Evolutionary conservation across 2,329 filamentous ascomycete species (phyloP).

Genomic region (Lizonia empirigonia): DNA sequence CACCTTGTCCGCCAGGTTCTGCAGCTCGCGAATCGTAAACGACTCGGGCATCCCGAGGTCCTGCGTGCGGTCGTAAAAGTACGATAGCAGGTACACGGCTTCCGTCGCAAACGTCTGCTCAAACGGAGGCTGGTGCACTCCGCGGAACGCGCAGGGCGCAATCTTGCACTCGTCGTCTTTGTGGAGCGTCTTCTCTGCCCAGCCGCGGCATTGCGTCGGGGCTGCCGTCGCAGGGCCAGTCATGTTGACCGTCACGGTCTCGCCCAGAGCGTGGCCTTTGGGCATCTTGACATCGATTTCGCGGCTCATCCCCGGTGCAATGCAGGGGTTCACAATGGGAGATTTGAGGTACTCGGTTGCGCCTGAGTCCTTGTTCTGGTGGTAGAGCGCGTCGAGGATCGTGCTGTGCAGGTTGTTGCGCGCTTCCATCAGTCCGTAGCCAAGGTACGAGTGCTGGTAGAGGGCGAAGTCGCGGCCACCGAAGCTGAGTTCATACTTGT

Average conservation of each 20-base stretch:
- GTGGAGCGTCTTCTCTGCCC: constrained; percentile 87
- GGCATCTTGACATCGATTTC: constrained; percentile 74
- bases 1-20: constrained; percentile 82
- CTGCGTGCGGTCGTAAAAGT: constrained; percentile 95
- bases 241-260: constrained; percentile 77
- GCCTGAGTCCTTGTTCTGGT: constrained; percentile 58
- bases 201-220: constrained; percentile 83
- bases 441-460: constrained; percentile 97
- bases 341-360: constrained; percentile 69
- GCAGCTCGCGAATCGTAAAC: constrained; percentile 89
- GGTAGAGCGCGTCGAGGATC: constrained; percentile 73
- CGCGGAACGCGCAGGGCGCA: constrained; percentile 97
- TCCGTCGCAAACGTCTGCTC: constrained; percentile 90
- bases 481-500: constrained; percentile 92
- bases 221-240: constrained; percentile 77
- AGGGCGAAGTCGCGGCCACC: constrained; percentile 89
- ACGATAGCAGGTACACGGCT: constrained; percentile 95
- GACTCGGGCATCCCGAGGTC: constrained; percentile 98
- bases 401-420: constrained; percentile 81
- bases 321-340: constrained; percentile 82
- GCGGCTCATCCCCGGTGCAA: constrained; percentile 78
- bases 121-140: constrained; percentile 90
- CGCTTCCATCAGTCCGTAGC: constrained; percentile 95
- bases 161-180: constrained; percentile 84
- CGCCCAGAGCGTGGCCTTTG: constrained; percentile 68